Base-by-base conservation (phyloP, 202 grass and related monocot genomes). In the Zizania palustris region DNA sequence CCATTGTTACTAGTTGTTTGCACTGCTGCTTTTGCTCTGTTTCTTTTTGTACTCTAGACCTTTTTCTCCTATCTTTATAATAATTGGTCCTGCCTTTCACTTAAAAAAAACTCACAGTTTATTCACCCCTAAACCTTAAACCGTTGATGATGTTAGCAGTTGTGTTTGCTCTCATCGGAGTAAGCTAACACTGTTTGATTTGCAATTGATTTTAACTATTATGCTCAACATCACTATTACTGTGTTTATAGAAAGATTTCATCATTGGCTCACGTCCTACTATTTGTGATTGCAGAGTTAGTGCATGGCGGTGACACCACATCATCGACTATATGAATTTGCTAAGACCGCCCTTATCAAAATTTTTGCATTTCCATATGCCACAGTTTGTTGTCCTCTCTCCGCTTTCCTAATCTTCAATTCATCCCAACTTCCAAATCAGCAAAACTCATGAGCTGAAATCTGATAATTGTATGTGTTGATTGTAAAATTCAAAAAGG, bases 301-400 rank as follows among this genome's bases (percentile, higher is more conserved):
- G 45, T 41, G 28, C 63, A 40, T 69, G 74, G 71, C 78, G 11
- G 73, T 59, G 43, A 37, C 71, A 5, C 51, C 81, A 45, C 86
- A 88, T 45, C 74, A 84, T 69, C 86, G 83, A 12, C 85, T 97
- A 11, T 86, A 74, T 67, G 86, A 97, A 20, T 92, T 97, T 11
- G 88, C 91, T 2, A 90, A 87, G 64, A 76, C 82, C 0, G 88
- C 91, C 1, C 84, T 97, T 11, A 80, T 93, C 80, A 90, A 82
- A 59, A 88, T 92, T 45, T 97, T 97, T 33, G 82, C 82, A 4
- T 97, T 92, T 71, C 89, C 91, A 41, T 97, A 93, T 54, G 91
- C 91, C 55, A 93, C 88, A 54, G 90, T 97, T 49, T 42, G 75
- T 63, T 34, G 6, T 19, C 51, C 63, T 15, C 64, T 74, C 48